A percentile compares a stretch with the other conserved stretches of the same genome.
phyloP scores from a whole-genome alignment of 352 stramenopile genomes.

The Globisporangium paroecandrum region DNA sequence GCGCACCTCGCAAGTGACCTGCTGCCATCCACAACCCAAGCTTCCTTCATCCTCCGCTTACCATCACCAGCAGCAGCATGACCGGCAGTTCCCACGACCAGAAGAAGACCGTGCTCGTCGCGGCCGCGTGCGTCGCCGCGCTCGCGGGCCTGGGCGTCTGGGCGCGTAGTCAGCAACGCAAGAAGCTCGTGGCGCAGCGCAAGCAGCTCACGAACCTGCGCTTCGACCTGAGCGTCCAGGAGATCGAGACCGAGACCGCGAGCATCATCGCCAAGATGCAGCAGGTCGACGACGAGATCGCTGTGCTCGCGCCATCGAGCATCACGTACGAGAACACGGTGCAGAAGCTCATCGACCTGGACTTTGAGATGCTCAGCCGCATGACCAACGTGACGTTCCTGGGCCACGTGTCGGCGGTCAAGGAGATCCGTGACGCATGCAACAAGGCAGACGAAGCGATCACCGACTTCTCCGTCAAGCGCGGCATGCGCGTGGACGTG shows the following conservation, averaged over 20 bases:
- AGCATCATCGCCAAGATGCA: constrained; percentile 69
- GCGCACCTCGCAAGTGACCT: background rate
- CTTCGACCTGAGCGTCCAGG: constrained; percentile 67
- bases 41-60: background rate
- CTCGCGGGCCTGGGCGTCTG: constrained; percentile 50
- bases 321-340: constrained; percentile 71
- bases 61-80: background rate
- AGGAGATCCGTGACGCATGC: constrained; percentile 74
- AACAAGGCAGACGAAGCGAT: constrained; percentile 81
- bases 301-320: constrained; percentile 27
- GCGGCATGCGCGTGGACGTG: constrained; percentile 81
- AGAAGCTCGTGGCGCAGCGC: constrained; percentile 32
- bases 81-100: constrained; percentile 26
- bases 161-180: constrained; percentile 44
- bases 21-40: constrained; percentile 1
- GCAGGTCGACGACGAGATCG: constrained; percentile 70
- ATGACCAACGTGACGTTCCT: constrained; percentile 86
- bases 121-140: constrained; percentile 39
- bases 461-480: constrained; percentile 65
- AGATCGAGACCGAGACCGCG: constrained; percentile 71
- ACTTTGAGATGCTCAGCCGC: constrained; percentile 82
- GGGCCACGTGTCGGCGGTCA: constrained; percentile 64
- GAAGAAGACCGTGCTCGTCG: constrained; percentile 63
- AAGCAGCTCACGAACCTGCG: constrained; percentile 61
- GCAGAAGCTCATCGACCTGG: constrained; percentile 75